These are phyloP conservation scores for Colletotrichum simmondsii DNA, from an alignment of 2,329 filamentous ascomycete species.

Conservation along the genomic window DNA sequence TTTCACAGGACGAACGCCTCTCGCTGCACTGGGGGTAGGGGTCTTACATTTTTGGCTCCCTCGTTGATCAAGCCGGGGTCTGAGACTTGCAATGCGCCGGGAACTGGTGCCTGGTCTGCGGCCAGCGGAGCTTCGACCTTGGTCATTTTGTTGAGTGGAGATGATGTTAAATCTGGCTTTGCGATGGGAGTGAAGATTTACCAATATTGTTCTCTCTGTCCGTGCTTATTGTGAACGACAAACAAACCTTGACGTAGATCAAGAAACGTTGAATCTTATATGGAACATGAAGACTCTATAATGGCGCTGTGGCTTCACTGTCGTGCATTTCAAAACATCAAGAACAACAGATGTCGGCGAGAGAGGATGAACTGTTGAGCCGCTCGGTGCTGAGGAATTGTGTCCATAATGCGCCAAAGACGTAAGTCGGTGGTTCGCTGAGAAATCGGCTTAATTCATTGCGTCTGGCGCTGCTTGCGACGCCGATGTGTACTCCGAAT, in stretches of 20 bases:
- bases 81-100: neutral
- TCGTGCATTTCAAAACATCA: neutral
- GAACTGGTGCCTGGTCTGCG: constrained; percentile 15
- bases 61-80: constrained; percentile 36
- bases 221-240: neutral
- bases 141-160: constrained; percentile 14
- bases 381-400: constrained; percentile 23
- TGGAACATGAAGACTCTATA: neutral
- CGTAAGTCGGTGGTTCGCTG: constrained; percentile 8
- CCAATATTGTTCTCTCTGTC: neutral
- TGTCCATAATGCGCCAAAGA: neutral
- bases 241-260: neutral
- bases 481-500: neutral
- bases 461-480: neutral
- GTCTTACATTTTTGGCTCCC: constrained; percentile 44
- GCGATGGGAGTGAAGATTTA: neutral
- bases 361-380: constrained; percentile 2
- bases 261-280: neutral
- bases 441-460: neutral
- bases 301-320: neutral
- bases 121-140: constrained; percentile 14
- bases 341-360: neutral
- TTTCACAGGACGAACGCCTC: neutral
- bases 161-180: neutral
- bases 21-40: too few relatives aligned